Evolutionary conservation across 2,329 filamentous ascomycete species (phyloP).

Genomic region (Diaporthe citriasiana): DNA sequence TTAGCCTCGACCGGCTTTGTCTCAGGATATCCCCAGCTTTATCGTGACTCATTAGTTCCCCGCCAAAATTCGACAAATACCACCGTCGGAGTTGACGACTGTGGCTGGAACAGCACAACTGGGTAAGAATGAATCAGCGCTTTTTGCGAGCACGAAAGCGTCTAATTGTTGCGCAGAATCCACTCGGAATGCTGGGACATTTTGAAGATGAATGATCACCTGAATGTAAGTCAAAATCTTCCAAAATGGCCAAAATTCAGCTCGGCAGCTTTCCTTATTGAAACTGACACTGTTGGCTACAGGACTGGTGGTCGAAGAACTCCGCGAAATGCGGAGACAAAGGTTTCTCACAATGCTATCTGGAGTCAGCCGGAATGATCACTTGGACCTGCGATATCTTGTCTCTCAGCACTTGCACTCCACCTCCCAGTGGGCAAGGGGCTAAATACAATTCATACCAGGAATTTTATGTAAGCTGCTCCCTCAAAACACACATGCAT

Average conservation of each 20-base stretch:
- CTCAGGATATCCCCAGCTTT: constrained; percentile 17
- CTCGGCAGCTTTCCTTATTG: not conserved
- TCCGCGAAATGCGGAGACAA: constrained; percentile 23
- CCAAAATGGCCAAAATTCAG: not conserved
- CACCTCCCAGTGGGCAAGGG: constrained; percentile 16
- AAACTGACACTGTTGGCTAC: not conserved
- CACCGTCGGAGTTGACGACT: not conserved
- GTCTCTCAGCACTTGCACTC: constrained; percentile 19
- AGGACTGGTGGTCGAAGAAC: constrained; percentile 31
- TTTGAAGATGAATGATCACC: constrained; percentile 16
- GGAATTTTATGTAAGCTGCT: constrained; percentile 1
- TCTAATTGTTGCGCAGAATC: not conserved
- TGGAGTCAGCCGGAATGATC: constrained; percentile 21
- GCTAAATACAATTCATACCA: constrained; percentile 9
- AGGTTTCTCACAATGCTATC: constrained; percentile 19
- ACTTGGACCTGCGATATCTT: constrained; percentile 22
- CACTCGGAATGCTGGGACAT: constrained; percentile 18
- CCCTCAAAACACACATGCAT: not conserved
- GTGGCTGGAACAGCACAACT: constrained; percentile 15
- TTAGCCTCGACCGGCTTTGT: constrained; percentile 15
- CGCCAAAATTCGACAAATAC: constrained; percentile 14
- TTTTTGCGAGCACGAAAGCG: not conserved
- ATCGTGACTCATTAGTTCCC: not conserved
- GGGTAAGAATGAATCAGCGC: not conserved
- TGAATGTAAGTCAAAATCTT: not conserved